phyloP scores from a whole-genome alignment of 768 basidiomycete species.

The Tylopilus vinaceipallidus region DNA sequence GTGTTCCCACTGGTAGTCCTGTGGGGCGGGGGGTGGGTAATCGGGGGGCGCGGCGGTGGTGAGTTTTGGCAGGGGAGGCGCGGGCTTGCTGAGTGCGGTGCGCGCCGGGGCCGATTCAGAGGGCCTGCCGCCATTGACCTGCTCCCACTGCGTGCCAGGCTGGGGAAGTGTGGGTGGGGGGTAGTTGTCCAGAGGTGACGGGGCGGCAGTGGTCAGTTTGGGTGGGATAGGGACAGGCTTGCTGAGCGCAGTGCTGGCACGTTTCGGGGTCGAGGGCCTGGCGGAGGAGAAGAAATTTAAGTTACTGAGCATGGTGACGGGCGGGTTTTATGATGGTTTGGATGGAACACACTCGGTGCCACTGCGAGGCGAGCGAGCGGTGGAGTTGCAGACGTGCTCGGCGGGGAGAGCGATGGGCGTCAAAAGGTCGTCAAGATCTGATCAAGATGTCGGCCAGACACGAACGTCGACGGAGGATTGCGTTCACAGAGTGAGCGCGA shows the following conservation, averaged over 20 bases:
- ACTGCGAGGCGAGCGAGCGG: too few relatives aligned
- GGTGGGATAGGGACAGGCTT: slow-evolving; percentile 24
- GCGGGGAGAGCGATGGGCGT: too few relatives aligned
- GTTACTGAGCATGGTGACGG: not conserved
- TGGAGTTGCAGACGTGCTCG: too few relatives aligned
- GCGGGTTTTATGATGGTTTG: not conserved
- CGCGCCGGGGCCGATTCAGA: too few relatives aligned
- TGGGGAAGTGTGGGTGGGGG: not conserved
- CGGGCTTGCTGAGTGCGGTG: too few relatives aligned
- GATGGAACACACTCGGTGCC: not conserved
- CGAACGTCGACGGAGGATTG: too few relatives aligned
- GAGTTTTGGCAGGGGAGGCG: not conserved
- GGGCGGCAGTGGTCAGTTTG: slow-evolving; percentile 25
- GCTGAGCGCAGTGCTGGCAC: slow-evolving; percentile 3
- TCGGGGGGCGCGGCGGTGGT: slow-evolving; percentile 2
- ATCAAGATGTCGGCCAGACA: not conserved
- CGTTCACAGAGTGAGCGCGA: too few relatives aligned
- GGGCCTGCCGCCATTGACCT: too few relatives aligned
- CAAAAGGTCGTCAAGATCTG: too few relatives aligned
- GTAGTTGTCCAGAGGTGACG: too few relatives aligned
- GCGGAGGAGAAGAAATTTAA: slow-evolving; percentile 4
- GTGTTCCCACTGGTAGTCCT: too few relatives aligned
- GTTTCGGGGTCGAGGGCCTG: slow-evolving; percentile 19
- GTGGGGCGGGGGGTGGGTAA: slow-evolving; percentile 9
- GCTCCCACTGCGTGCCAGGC: too few relatives aligned